Evolutionary conservation across 768 basidiomycete species (phyloP).

Genomic region (Cubamyces lactineus): DNA sequence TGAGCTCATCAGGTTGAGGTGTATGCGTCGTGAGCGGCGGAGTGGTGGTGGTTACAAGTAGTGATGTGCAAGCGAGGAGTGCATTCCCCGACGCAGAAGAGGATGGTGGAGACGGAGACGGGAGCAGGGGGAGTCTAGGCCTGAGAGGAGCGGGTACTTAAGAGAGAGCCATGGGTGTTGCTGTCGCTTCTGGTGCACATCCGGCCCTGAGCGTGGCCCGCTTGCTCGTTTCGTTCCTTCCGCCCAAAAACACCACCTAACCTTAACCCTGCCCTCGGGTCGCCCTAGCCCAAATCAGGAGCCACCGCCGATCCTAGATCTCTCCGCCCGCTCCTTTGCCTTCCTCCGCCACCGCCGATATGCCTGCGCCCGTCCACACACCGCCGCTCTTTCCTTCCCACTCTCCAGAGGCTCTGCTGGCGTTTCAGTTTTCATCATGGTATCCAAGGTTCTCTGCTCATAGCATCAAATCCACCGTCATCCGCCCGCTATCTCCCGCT

Average conservation of each 20-base stretch:
- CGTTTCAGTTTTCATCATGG: constrained; percentile 88
- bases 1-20: constrained; percentile 1
- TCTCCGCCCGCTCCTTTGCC: constrained; percentile 36
- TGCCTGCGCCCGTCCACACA: constrained; percentile 34
- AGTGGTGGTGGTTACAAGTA: background rate
- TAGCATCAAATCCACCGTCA: constrained; percentile 73
- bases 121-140: background rate
- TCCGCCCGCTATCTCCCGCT: constrained; percentile 63
- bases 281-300: background rate
- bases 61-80: background rate
- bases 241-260: background rate
- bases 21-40: background rate
- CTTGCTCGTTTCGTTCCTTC: constrained; percentile 6
- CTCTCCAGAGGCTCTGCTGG: constrained; percentile 56
- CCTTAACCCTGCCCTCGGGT: constrained; percentile 10
- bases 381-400: constrained; percentile 55
- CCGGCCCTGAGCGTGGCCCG: constrained; percentile 3
- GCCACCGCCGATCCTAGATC: constrained; percentile 1
- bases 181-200: background rate
- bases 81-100: background rate
- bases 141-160: background rate
- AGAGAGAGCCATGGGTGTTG: background rate
- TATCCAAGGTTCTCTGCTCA: constrained; percentile 67
- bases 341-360: constrained; percentile 13
- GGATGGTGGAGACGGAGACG: background rate